Evolutionary conservation across 169 alveolate genomes (phyloP).

Genomic region (Cardiosporidium cionae): DNA sequence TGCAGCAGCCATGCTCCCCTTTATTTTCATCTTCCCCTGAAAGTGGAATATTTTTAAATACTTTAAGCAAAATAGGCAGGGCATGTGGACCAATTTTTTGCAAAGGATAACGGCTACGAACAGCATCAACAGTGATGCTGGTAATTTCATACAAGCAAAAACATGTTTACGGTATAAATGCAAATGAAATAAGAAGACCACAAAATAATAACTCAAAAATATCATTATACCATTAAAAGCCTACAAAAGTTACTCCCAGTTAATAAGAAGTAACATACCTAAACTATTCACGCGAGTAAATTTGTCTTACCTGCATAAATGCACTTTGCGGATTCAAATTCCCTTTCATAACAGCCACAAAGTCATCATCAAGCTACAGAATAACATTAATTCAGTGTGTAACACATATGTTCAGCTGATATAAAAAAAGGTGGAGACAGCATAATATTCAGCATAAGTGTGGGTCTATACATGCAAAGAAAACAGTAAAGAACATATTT

Average conservation of each 20-base stretch:
- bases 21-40: conserved; percentile 74
- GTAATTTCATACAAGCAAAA: neutral
- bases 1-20: conserved; percentile 79
- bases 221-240: no score
- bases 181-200: neutral
- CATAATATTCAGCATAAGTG: no score
- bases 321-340: conserved; percentile 77
- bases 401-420: no score
- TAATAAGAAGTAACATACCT: neutral
- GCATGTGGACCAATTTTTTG: neutral
- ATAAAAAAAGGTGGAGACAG: no score
- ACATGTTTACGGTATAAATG: neutral
- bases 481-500: no score
- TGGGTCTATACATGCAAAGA: no score
- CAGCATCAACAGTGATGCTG: neutral
- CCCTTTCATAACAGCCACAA: conserved; percentile 61
- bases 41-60: neutral
- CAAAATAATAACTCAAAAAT: neutral
- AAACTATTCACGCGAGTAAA: neutral
- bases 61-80: neutral
- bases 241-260: neutral
- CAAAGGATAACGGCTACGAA: neutral
- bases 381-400: no score
- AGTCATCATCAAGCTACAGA: conserved; percentile 59
- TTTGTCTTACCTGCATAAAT: conserved; percentile 55